Evolutionary conservation across 2,329 filamentous ascomycete species (phyloP).

Genomic region (Stagonosporopsis cucurbitacearum): DNA sequence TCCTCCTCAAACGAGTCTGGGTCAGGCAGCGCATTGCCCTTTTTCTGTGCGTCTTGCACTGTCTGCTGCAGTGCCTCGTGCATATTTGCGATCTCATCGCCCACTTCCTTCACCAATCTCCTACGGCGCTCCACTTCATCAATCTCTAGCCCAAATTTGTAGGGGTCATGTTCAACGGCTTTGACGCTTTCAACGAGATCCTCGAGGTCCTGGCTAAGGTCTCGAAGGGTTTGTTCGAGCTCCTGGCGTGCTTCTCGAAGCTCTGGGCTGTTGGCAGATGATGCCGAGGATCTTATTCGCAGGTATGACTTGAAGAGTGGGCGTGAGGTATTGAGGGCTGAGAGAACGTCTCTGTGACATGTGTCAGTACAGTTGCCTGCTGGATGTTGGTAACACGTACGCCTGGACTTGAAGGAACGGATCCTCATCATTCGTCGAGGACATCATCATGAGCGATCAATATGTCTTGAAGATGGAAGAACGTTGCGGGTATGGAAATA

Average conservation of each 20-base stretch:
- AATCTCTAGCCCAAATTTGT: slow-evolving; percentile 82
- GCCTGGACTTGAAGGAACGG: slow-evolving; percentile 60
- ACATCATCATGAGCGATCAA: slow-evolving; percentile 40
- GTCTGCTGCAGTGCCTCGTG: slow-evolving; percentile 75
- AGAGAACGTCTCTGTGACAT: slow-evolving; percentile 78
- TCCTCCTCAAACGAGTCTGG: slow-evolving; percentile 63
- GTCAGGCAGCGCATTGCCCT: slow-evolving; percentile 60
- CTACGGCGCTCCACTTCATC: slow-evolving; percentile 82
- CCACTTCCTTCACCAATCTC: slow-evolving; percentile 86
- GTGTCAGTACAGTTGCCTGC: slow-evolving; percentile 29
- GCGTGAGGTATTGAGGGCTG: slow-evolving; percentile 79
- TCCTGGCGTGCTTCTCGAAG: slow-evolving; percentile 71
- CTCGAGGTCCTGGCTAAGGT: slow-evolving; percentile 81
- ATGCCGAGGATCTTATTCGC: slow-evolving; percentile 87
- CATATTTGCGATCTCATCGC: slow-evolving; percentile 88
- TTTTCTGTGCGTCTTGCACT: slow-evolving; percentile 52
- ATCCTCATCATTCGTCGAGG: slow-evolving; percentile 51
- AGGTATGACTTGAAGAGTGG: slow-evolving; percentile 93
- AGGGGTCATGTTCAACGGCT: slow-evolving; percentile 85
- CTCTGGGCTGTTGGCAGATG: slow-evolving; percentile 68
- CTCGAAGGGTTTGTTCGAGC: slow-evolving; percentile 76
- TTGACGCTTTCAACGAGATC: slow-evolving; percentile 88
- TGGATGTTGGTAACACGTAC: slow-evolving; percentile 33
- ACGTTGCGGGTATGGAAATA: background rate
- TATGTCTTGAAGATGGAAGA: background rate